Evolutionary conservation across 345 rosid species (phyloP).

Genomic region (Sisymbrium altissimum): DNA sequence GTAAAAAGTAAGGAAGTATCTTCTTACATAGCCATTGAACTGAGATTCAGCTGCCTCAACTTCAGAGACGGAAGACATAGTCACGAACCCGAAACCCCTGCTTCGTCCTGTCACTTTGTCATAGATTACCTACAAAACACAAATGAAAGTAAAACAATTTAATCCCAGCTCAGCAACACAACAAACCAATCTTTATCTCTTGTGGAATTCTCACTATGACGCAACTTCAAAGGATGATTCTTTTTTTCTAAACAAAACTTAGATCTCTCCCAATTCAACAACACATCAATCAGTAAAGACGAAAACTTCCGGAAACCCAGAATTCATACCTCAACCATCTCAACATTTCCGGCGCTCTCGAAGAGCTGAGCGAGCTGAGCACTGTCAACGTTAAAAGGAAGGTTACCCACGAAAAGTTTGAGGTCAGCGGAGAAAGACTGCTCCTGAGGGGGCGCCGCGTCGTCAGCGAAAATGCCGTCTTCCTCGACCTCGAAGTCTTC

Average conservation of each 20-base stretch:
- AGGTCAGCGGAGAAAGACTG: constrained; percentile 65
- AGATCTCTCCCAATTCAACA: neutral
- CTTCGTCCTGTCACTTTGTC: constrained; percentile 93
- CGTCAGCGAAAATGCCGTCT: constrained; percentile 44
- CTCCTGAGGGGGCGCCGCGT: constrained; percentile 34
- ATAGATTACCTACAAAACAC: constrained; percentile 66
- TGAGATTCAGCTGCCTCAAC: constrained; percentile 75
- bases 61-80: constrained; percentile 74
- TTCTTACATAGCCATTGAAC: constrained; percentile 87
- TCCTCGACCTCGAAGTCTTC: constrained; percentile 69
- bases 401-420: constrained; percentile 92
- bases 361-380: constrained; percentile 86
- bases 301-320: neutral
- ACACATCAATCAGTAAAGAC: neutral
- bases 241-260: neutral
- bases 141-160: neutral
- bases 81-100: constrained; percentile 97
- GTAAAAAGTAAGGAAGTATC: neutral
- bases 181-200: neutral
- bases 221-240: neutral
- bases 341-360: constrained; percentile 75
- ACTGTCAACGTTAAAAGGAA: constrained; percentile 83
- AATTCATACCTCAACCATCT: constrained; percentile 85
- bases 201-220: neutral
- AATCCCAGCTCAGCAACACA: neutral